These are phyloP conservation scores for Microdochium bolleyi DNA, from an alignment of 2,329 filamentous ascomycete genomes.

Conservation along the genomic window DNA sequence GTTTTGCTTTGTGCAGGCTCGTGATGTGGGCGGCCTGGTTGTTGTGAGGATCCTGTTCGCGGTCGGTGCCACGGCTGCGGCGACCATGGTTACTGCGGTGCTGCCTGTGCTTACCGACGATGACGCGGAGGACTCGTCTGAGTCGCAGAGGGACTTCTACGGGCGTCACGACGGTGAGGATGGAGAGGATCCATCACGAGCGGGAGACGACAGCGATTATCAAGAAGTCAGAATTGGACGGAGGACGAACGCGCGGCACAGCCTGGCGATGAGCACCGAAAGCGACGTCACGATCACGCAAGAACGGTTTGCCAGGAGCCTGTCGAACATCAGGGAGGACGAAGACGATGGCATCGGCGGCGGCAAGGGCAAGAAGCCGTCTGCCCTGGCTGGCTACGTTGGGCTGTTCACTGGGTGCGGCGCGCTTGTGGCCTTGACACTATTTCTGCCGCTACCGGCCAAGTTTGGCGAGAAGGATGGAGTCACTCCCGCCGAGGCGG, in stretches of 20 bases:
- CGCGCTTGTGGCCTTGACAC: slow-evolving; percentile 70
- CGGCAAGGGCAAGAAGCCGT: slow-evolving; percentile 34
- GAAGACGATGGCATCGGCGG: slow-evolving; percentile 11
- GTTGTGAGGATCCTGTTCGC: slow-evolving; percentile 83
- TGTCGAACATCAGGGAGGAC: slow-evolving; percentile 15
- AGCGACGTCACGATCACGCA: slow-evolving; percentile 72
- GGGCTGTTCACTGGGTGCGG: slow-evolving; percentile 90
- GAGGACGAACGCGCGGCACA: slow-evolving; percentile 36
- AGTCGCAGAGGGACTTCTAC: slow-evolving; percentile 4
- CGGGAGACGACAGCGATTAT: slow-evolving; percentile 8
- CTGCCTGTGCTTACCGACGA: slow-evolving; percentile 64
- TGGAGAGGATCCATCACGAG: slow-evolving; percentile 4
- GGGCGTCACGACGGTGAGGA: slow-evolving; percentile 12
- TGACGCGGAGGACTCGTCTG: slow-evolving; percentile 14
- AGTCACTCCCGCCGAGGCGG: slow-evolving; percentile 64
- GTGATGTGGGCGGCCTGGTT: slow-evolving; percentile 77
- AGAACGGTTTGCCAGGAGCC: slow-evolving; percentile 38
- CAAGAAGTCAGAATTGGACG: slow-evolving; percentile 7
- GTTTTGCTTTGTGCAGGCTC: slow-evolving; percentile 75
- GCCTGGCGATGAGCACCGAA: slow-evolving; percentile 58
- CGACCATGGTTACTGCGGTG: slow-evolving; percentile 96
- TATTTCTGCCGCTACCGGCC: slow-evolving; percentile 84
- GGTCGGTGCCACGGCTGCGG: slow-evolving; percentile 79
- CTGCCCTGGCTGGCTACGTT: slow-evolving; percentile 74
- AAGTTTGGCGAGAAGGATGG: slow-evolving; percentile 64